These are phyloP conservation scores for Suhomyces taliae DNA, from an alignment of 1,139 yeast genomes.

Conservation along the genomic window DNA sequence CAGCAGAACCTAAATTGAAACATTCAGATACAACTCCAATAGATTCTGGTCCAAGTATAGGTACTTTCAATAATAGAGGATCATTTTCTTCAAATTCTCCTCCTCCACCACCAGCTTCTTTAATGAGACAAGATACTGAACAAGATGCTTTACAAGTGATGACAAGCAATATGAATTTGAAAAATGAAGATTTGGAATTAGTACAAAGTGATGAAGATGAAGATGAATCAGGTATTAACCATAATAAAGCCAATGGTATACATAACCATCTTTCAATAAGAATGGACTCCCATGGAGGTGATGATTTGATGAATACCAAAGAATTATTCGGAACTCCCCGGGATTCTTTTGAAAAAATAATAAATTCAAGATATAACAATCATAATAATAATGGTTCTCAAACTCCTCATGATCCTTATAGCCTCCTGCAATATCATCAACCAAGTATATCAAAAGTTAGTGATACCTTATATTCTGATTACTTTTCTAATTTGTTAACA, in stretches of 20 bases:
- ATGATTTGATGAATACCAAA: constrained; percentile 40
- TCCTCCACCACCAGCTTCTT: constrained; percentile 19
- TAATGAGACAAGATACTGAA: constrained; percentile 45
- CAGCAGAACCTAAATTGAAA: constrained; percentile 27
- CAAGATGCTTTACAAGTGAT: constrained; percentile 40
- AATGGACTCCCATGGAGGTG: constrained; percentile 24
- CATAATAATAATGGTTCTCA: constrained; percentile 10
- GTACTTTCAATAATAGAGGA: constrained; percentile 25
- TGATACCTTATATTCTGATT: constrained; percentile 33
- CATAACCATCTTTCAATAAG: constrained; percentile 6
- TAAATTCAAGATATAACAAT: constrained; percentile 14
- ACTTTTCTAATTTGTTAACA: constrained; percentile 37
- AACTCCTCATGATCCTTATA: constrained; percentile 18
- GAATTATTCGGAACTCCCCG: constrained; percentile 48
- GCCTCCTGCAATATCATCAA: constrained; percentile 21
- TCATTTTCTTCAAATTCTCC: constrained; percentile 15
- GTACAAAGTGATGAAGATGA: constrained; percentile 37
- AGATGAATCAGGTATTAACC: constrained; percentile 18
- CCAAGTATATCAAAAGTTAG: constrained; percentile 22
- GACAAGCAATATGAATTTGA: constrained; percentile 37
- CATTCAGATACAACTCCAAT: constrained; percentile 39
- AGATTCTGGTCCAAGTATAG: constrained; percentile 28
- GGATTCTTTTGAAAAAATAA: constrained; percentile 39
- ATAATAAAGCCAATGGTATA: constrained; percentile 8
- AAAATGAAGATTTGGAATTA: constrained; percentile 40